A percentile compares a stretch with the other conserved stretches of the same genome.
These are phyloP conservation scores for Fonsecaea multimorphosa DNA, from an alignment of 2,329 filamentous ascomycete genomes.

Conservation along the genomic window DNA sequence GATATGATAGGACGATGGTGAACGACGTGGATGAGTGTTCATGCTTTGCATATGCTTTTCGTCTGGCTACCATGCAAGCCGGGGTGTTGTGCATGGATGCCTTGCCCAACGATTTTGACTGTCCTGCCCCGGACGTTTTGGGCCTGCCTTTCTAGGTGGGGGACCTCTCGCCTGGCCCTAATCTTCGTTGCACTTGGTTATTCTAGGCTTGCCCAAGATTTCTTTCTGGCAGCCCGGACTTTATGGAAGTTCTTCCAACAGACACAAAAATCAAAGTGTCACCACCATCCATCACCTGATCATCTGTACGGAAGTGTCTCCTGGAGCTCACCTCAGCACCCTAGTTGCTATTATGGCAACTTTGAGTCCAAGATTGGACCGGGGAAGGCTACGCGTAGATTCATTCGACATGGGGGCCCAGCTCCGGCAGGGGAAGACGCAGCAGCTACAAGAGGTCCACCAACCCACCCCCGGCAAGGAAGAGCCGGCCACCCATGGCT, in stretches of 20 bases:
- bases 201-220: background rate
- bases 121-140: background rate
- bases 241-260: background rate
- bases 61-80: background rate
- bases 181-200: background rate
- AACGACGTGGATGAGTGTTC: background rate
- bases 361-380: background rate
- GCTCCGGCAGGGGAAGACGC: background rate
- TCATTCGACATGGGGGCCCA: background rate
- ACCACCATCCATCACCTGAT: background rate
- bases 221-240: background rate
- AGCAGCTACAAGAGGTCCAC: background rate
- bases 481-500: background rate
- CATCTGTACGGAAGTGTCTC: background rate
- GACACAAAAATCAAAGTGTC: background rate
- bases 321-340: background rate
- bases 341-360: background rate
- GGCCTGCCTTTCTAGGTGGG: background rate
- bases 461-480: background rate
- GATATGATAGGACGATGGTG: conserved; percentile 1
- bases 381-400: background rate
- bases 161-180: background rate
- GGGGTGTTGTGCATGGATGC: conserved; percentile 5
- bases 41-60: conserved; percentile 17
- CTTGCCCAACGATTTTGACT: conserved; percentile 7